These are phyloP conservation scores for Phanerochaete sordida DNA, from an alignment of 768 basidiomycete genomes.

Conservation along the genomic window DNA sequence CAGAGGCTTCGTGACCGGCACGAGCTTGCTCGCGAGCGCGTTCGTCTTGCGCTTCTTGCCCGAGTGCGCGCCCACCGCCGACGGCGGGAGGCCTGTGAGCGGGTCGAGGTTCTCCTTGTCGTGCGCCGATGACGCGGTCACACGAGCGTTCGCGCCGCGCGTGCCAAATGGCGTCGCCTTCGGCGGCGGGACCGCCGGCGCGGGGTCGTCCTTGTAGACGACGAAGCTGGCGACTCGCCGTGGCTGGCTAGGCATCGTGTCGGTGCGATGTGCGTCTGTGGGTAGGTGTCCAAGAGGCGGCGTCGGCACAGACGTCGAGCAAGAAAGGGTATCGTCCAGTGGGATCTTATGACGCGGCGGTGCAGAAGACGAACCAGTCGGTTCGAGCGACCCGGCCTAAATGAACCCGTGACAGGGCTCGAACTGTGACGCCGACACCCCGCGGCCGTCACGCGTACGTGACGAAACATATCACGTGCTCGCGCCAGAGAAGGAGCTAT, in stretches of 20 bases:
- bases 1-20: slow-evolving; percentile 9
- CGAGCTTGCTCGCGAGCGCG: slow-evolving; percentile 21
- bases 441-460: not conserved
- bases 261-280: not conserved
- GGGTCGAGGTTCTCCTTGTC: slow-evolving; percentile 85
- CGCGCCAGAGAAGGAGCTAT: not conserved
- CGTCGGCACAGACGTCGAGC: not conserved
- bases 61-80: slow-evolving; percentile 38
- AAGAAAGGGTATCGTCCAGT: not conserved
- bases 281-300: not conserved
- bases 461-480: not conserved
- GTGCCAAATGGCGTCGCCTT: slow-evolving; percentile 27
- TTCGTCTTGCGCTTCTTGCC: slow-evolving; percentile 61
- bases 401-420: not conserved
- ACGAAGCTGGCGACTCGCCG: slow-evolving; percentile 14
- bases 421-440: not conserved
- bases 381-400: not conserved
- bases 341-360: not conserved
- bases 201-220: slow-evolving; percentile 23
- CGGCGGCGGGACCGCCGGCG: slow-evolving; percentile 3
- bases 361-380: not conserved
- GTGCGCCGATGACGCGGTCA: slow-evolving; percentile 23
- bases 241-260: slow-evolving; percentile 11
- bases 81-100: slow-evolving; percentile 61
- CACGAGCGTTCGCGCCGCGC: slow-evolving; percentile 24